Evolutionary conservation across 2,329 filamentous ascomycete genomes (phyloP).

Genomic region (Penicillium sp.): DNA sequence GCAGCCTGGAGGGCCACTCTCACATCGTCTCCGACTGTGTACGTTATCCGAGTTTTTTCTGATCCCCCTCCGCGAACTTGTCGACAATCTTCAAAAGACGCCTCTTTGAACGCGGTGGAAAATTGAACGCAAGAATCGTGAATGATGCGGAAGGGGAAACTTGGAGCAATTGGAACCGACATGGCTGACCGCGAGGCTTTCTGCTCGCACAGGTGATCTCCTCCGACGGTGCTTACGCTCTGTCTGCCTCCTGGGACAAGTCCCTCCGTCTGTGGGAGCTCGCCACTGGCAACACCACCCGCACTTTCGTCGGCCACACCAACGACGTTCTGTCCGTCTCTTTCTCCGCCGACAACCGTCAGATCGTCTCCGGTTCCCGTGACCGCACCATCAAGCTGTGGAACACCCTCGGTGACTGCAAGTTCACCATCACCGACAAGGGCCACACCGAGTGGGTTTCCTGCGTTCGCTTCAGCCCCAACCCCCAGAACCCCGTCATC

Average conservation of each 20-base stretch:
- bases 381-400: conserved; percentile 99
- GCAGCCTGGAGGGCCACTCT: conserved; percentile 96
- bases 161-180: conserved; percentile 4
- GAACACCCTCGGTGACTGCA: conserved; percentile 99
- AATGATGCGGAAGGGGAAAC: conserved; percentile 1
- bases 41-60: conserved; percentile 47
- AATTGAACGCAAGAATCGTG: conserved; percentile 3
- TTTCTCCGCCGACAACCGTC: conserved; percentile 99
- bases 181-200: conserved; percentile 27
- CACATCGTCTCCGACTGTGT: conserved; percentile 99
- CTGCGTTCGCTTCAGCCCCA: conserved; percentile 98
- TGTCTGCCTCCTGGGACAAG: conserved; percentile 99
- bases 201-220: conserved; percentile 72
- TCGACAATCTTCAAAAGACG: too few species aligned
- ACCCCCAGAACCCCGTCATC: conserved; percentile 99
- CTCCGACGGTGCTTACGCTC: conserved; percentile 97
- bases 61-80: too few species aligned
- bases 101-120: too few species aligned
- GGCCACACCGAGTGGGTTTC: conserved; percentile 99
- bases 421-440: conserved; percentile 99
- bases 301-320: conserved; percentile 97
- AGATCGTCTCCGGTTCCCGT: conserved; percentile 98
- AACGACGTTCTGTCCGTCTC: conserved; percentile 99
- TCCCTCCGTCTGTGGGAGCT: conserved; percentile 99
- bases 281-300: conserved; percentile 90